A percentile compares a stretch with the other conserved stretches of the same genome.
Evolutionary conservation across 1,284 basidiomycete species (phyloP).

Genomic region (Clitocybe nebularis): DNA sequence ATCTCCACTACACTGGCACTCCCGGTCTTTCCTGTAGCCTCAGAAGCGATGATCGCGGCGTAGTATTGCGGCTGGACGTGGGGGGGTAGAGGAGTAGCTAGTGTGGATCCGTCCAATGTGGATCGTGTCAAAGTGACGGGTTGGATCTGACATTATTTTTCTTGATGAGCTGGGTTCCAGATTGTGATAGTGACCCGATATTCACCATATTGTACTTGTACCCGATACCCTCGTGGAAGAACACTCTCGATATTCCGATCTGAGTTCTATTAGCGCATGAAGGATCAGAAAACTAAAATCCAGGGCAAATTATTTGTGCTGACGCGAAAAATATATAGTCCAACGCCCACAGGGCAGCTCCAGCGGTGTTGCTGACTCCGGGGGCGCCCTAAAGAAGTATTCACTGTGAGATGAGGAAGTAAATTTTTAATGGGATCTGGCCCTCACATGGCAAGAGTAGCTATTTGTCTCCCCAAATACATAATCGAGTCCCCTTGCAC

Average conservation of each 20-base stretch:
- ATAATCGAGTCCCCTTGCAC: conserved; percentile 47
- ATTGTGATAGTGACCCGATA: background rate
- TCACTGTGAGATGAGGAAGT: background rate
- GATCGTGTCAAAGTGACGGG: conserved; percentile 50
- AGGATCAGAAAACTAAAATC: background rate
- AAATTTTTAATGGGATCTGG: background rate
- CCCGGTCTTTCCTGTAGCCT: conserved; percentile 32
- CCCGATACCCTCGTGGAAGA: conserved; percentile 43
- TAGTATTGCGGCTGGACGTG: conserved; percentile 64
- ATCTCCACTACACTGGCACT: conserved; percentile 51
- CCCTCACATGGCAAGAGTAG: conserved; percentile 42
- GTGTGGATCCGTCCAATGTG: conserved; percentile 43
- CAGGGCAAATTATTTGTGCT: conserved; percentile 7
- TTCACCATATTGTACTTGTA: conserved; percentile 43
- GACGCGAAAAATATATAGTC: conserved; percentile 59
- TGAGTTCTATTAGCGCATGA: conserved; percentile 21
- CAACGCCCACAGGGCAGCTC: conserved; percentile 65
- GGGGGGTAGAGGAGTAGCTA: conserved; percentile 42
- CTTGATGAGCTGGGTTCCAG: background rate
- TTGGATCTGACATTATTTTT: conserved; percentile 39
- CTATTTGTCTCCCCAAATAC: conserved; percentile 61
- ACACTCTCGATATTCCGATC: conserved; percentile 33
- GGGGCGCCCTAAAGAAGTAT: conserved; percentile 46
- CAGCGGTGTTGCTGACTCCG: conserved; percentile 67
- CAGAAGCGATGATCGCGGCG: conserved; percentile 47